Conservation (phyloP, 495 filamentous ascomycete genomes). For the Aspergillus ostianus region DNA sequence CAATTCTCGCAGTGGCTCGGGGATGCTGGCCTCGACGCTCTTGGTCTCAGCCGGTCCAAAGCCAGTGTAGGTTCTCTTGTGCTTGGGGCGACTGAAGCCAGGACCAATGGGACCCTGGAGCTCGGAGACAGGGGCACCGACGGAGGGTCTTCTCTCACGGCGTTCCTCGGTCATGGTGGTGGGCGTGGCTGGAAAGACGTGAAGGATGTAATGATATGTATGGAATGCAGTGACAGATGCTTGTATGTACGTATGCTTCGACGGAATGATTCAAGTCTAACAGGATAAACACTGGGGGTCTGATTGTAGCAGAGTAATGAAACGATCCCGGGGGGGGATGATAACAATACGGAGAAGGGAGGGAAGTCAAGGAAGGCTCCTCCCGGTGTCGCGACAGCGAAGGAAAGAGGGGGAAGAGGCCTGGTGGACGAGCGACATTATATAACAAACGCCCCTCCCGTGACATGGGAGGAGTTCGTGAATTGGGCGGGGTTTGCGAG, state of each 20-base stretch:
- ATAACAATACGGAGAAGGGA: neutral
- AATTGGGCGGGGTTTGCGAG: neutral
- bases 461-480: neutral
- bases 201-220: conserved; percentile 9
- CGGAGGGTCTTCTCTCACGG: conserved; percentile 71
- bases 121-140: conserved; percentile 76
- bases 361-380: neutral
- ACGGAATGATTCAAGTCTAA: neutral
- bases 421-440: neutral
- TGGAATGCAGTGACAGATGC: too few species aligned
- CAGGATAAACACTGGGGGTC: too few species aligned
- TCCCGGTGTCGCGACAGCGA: neutral
- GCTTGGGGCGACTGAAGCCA: conserved; percentile 76
- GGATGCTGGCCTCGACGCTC: conserved; percentile 83
- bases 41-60: conserved; percentile 91
- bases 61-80: conserved; percentile 90
- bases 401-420: neutral
- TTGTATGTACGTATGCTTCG: neutral
- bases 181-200: conserved; percentile 12
- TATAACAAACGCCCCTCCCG: neutral
- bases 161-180: conserved; percentile 23
- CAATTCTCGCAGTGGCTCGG: conserved; percentile 82
- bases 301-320: too few species aligned
- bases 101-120: conserved; percentile 79
- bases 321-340: too few species aligned